Evolutionary conservation across 192 early-diverging fungal species (phyloP).

Genomic region (Coemansia biformis): DNA sequence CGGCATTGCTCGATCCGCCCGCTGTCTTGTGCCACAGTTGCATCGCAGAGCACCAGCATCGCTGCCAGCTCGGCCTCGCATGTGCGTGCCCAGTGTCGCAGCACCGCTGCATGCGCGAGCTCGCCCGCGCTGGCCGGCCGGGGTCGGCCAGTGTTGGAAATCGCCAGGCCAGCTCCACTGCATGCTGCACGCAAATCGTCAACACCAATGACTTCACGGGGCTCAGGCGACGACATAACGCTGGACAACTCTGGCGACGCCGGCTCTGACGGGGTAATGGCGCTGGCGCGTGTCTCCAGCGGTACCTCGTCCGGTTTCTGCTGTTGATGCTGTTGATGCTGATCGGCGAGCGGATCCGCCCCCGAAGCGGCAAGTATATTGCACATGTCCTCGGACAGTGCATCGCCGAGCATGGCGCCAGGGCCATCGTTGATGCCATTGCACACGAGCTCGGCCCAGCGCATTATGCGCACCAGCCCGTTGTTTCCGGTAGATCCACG

Average conservation of each 20-base stretch:
- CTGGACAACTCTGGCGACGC: conserved; percentile 1
- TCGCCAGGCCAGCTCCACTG: too few species aligned
- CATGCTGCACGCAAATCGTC: conserved; percentile 16
- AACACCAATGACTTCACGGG: conserved; percentile 13
- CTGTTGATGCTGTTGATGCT: too few species aligned
- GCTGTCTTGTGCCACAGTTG: neutral
- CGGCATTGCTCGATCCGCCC: neutral
- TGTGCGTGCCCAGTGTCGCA: conserved; percentile 24
- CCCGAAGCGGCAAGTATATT: too few species aligned
- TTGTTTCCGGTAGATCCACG: too few species aligned
- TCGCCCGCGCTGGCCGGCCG: too few species aligned
- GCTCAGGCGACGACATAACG: conserved; percentile 5
- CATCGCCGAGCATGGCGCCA: neutral
- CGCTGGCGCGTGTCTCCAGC: neutral
- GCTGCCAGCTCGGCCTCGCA: conserved; percentile 15
- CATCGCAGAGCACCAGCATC: conserved; percentile 1
- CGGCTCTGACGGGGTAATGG: conserved; percentile 5
- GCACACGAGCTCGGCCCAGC: neutral
- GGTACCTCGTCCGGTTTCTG: too few species aligned
- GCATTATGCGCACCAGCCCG: neutral
- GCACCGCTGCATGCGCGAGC: conserved; percentile 5
- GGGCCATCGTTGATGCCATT: too few species aligned
- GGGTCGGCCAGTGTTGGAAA: too few species aligned
- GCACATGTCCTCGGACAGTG: neutral
- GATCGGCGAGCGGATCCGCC: neutral